Percentiles rank a stretch among this genome's conserved stretches.
phyloP scores from a whole-genome alignment of 495 filamentous ascomycete genomes.

The Penicillium flavigenum region DNA sequence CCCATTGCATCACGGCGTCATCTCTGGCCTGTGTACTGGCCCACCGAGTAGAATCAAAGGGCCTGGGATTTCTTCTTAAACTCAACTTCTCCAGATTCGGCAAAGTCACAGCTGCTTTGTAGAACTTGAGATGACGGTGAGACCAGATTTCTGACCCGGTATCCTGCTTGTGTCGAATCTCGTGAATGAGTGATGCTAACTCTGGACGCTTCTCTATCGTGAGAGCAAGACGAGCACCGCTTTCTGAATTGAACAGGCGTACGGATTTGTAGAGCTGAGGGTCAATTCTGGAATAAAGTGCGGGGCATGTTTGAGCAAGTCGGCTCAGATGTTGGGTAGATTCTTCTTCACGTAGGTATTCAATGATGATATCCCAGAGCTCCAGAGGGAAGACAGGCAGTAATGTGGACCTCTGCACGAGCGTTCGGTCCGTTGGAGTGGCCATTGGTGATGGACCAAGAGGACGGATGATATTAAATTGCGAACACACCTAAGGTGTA shows the following conservation, averaged over 20 bases:
- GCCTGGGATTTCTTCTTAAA: not conserved
- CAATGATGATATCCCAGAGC: slow-evolving; percentile 10
- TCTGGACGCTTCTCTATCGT: slow-evolving; percentile 6
- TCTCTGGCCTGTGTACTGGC: not conserved
- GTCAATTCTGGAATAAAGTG: not conserved
- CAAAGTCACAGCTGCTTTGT: not conserved
- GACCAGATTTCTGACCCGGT: not conserved
- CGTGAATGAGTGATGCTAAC: not conserved
- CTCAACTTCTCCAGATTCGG: slow-evolving; percentile 3
- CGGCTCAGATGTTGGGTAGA: slow-evolving; percentile 2
- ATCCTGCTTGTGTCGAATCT: slow-evolving; percentile 7
- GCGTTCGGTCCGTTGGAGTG: not conserved
- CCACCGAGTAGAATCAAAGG: not conserved
- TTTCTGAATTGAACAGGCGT: slow-evolving; percentile 5
- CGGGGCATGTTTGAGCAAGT: slow-evolving; percentile 3
- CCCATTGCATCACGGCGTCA: not conserved
- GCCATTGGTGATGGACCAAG: not conserved
- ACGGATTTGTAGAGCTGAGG: not conserved
- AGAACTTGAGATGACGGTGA: not conserved
- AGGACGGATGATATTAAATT: not conserved
- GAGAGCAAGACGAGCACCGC: slow-evolving; percentile 10
- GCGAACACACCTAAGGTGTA: not conserved
- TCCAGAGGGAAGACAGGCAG: slow-evolving; percentile 3
- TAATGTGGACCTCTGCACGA: not conserved
- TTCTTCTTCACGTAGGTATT: not conserved